Conservation (phyloP, 441 rosid species). For the Pelargonium cotyledonis region DNA sequence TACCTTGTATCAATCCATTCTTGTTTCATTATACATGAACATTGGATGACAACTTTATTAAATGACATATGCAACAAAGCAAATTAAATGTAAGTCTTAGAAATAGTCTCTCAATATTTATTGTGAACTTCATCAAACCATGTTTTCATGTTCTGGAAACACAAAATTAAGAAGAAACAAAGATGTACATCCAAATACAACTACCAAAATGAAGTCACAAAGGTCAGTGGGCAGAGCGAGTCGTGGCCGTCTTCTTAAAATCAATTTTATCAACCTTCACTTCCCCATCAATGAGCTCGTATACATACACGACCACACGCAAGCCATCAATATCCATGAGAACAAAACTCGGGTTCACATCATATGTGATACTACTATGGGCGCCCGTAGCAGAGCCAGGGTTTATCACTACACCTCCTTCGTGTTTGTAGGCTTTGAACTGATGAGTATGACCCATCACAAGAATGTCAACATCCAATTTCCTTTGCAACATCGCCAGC, state of each 20-base stretch:
- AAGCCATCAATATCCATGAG: conserved; percentile 93
- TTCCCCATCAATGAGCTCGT: conserved; percentile 92
- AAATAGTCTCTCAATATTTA: no score
- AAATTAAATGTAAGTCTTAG: no score
- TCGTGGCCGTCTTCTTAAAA: conserved; percentile 67
- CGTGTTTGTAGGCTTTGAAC: conserved; percentile 92
- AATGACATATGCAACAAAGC: no score
- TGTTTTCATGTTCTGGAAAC: neutral
- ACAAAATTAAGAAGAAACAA: neutral
- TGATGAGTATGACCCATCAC: conserved; percentile 94
- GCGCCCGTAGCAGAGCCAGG: conserved; percentile 99
- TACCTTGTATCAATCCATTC: no score
- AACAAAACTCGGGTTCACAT: conserved; percentile 87
- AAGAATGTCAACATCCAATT: conserved; percentile 63
- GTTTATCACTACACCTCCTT: conserved; percentile 89
- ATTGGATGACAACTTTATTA: no score
- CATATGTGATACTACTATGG: conserved; percentile 72
- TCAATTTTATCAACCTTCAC: conserved; percentile 96
- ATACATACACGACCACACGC: conserved; percentile 85
- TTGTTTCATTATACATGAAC: no score
- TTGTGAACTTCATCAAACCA: neutral
- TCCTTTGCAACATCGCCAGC: conserved; percentile 89
- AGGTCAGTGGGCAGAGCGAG: conserved; percentile 40
- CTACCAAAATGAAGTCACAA: neutral
- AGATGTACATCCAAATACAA: neutral